Percentiles rank a stretch among this genome's conserved stretches.
These are phyloP conservation scores for Podospora tetraspora DNA, from an alignment of 495 filamentous ascomycete genomes.

Conservation along the genomic window DNA sequence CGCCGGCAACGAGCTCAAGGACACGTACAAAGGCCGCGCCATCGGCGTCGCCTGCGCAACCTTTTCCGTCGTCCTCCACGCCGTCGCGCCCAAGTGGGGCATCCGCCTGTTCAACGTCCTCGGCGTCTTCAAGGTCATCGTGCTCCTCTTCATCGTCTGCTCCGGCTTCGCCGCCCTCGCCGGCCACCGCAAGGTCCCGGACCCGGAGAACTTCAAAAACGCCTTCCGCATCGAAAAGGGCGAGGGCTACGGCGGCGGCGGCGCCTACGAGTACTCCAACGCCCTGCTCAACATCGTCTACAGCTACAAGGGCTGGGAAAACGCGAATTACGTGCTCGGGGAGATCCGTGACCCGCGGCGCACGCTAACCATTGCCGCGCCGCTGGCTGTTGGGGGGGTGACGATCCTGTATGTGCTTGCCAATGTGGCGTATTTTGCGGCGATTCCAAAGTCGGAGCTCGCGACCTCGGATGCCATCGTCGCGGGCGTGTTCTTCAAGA, in stretches of 20 bases:
- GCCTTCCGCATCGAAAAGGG: slow-evolving; percentile 26
- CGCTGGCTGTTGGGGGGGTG: slow-evolving; percentile 51
- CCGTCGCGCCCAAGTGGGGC: slow-evolving; percentile 54
- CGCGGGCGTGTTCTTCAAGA: slow-evolving; percentile 45
- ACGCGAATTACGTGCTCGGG: slow-evolving; percentile 49
- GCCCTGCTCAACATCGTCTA: slow-evolving; percentile 47
- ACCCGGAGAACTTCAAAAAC: slow-evolving; percentile 33
- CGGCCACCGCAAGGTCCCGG: slow-evolving; percentile 10
- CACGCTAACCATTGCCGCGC: slow-evolving; percentile 59
- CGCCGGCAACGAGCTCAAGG: slow-evolving; percentile 42
- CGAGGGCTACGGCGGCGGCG: slow-evolving; percentile 34
- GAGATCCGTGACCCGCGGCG: slow-evolving; percentile 56
- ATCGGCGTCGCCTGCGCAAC: slow-evolving; percentile 51
- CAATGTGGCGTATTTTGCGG: slow-evolving; percentile 57
- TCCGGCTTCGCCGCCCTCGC: slow-evolving; percentile 44
- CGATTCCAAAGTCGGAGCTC: slow-evolving; percentile 44
- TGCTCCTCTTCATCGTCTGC: slow-evolving; percentile 60
- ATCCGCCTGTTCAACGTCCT: slow-evolving; percentile 58
- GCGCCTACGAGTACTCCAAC: slow-evolving; percentile 38
- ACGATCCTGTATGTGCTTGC: slow-evolving; percentile 58
- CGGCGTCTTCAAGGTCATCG: slow-evolving; percentile 58
- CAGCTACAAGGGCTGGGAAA: slow-evolving; percentile 45
- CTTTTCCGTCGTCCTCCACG: slow-evolving; percentile 55
- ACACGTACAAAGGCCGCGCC: slow-evolving; percentile 56
- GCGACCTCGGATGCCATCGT: slow-evolving; percentile 42